phyloP scores from a whole-genome alignment of 1,139 yeast species.

The Candida mesenterica region DNA sequence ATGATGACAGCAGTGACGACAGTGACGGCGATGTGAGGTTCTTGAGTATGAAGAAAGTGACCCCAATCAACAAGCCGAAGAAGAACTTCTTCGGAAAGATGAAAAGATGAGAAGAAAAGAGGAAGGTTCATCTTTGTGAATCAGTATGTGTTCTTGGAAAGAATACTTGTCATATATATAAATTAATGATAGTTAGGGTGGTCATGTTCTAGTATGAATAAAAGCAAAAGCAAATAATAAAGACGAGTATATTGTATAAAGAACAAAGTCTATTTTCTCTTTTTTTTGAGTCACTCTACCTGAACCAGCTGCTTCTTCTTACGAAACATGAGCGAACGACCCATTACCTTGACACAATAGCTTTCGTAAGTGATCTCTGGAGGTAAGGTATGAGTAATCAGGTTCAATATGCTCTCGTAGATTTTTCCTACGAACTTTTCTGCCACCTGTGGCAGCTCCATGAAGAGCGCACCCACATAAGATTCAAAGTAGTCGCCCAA shows the following conservation, averaged over 20 bases:
- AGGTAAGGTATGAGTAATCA: slow-evolving; percentile 22
- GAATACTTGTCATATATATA: too few species aligned
- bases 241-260: too few species aligned
- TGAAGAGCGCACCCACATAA: slow-evolving; percentile 43
- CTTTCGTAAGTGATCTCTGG: slow-evolving; percentile 17
- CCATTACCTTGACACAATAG: slow-evolving; percentile 17
- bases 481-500: slow-evolving; percentile 46
- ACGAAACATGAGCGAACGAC: slow-evolving; percentile 14
- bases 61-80: slow-evolving; percentile 9
- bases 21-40: slow-evolving; percentile 15
- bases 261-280: too few species aligned
- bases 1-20: slow-evolving; percentile 12
- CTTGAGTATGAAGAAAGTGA: slow-evolving; percentile 14
- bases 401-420: slow-evolving; percentile 30
- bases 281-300: not conserved
- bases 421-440: slow-evolving; percentile 34
- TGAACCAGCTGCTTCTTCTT: not conserved
- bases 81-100: slow-evolving; percentile 14
- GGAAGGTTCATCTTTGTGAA: not conserved
- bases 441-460: slow-evolving; percentile 41
- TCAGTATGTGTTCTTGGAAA: not conserved
- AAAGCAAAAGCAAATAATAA: too few species aligned
- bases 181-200: too few species aligned
- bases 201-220: too few species aligned
- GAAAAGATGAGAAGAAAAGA: slow-evolving; percentile 8